Base-by-base conservation (phyloP, 2,329 filamentous ascomycete species). In the Dothideomycetidae sp. region DNA sequence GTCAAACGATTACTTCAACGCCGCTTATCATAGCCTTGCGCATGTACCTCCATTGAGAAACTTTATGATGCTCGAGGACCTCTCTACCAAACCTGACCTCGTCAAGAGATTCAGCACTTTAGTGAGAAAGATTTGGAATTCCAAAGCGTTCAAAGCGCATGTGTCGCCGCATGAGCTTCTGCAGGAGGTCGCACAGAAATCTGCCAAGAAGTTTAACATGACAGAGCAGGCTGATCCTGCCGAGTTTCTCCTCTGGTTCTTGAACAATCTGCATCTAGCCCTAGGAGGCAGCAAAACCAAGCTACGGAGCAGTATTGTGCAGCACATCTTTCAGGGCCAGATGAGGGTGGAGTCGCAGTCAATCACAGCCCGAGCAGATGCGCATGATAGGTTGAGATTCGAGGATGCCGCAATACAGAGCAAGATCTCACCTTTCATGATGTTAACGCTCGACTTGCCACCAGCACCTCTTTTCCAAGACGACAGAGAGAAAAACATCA, bases 1-100 rank as follows among this genome's bases (percentile, higher is more conserved):
- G 60, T 84, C 90, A 41, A 98, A 98, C 62, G 90, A 98, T 64
- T 98, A 98, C 62, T 71, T 96, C 53, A 98, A 98, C 55, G 88
- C 93, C 16, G 73, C 94, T 3, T 79, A 93, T 33, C 90, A 98
- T 58, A 79, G 86, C 5, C 70, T 98, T 26, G 78, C 88, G 2
- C 90, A 98, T 58, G 84, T 96, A 16, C 67, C 77, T 13, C 88
- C 90, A 3, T 66, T 98, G 48, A 76, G 90, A 21, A 94, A 96
- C 56, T 96, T 76, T 61, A 77, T 96, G 54, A 75, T 98, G 51
- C 71, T 96, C 1, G 83, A 93, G 53, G 73, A 92, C 48, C 78
- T 94, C 36, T 69, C 69, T 9, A 68, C 69, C 9, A 70, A 68
- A 41, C 77, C 83, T 2, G 85, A 96, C 60, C 73, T 98, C 21